Conservation (phyloP, 495 filamentous ascomycete species). For the Podospora pseudocomata region DNA sequence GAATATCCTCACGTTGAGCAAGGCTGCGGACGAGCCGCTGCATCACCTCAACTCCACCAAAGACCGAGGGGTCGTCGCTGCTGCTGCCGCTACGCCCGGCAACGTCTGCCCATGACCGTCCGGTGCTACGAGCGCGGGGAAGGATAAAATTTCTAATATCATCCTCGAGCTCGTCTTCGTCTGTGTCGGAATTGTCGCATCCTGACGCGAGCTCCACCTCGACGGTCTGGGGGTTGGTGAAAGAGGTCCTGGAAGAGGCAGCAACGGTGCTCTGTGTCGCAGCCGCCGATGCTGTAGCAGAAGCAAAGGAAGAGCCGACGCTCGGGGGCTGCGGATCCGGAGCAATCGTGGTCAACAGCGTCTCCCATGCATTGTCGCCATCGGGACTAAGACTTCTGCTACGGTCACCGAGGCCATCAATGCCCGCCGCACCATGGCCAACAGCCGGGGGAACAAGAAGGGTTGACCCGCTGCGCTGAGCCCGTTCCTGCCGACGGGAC, state of each 20-base stretch:
- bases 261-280: conserved; percentile 35
- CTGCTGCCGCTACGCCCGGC: conserved; percentile 24
- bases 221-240: conserved; percentile 32
- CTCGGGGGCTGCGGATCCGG: conserved; percentile 79
- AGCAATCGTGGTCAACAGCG: conserved; percentile 70
- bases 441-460: neutral
- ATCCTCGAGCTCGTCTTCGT: conserved; percentile 37
- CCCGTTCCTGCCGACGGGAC: neutral
- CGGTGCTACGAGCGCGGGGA: neutral
- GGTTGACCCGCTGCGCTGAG: conserved; percentile 6
- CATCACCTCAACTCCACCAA: conserved; percentile 58
- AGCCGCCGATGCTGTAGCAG: conserved; percentile 50
- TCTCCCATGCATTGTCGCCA: conserved; percentile 69
- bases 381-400: conserved; percentile 78
- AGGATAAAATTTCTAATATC: conserved; percentile 12
- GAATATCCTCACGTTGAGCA: conserved; percentile 64
- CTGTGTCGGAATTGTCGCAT: conserved; percentile 34
- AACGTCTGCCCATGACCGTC: conserved; percentile 37
- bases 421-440: neutral
- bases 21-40: conserved; percentile 64
- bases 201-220: conserved; percentile 38
- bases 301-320: conserved; percentile 74
- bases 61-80: conserved; percentile 27
- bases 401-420: conserved; percentile 80
- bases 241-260: conserved; percentile 36